phyloP scores from a whole-genome alignment of 768 basidiomycete species.

The Vararia minispora region DNA sequence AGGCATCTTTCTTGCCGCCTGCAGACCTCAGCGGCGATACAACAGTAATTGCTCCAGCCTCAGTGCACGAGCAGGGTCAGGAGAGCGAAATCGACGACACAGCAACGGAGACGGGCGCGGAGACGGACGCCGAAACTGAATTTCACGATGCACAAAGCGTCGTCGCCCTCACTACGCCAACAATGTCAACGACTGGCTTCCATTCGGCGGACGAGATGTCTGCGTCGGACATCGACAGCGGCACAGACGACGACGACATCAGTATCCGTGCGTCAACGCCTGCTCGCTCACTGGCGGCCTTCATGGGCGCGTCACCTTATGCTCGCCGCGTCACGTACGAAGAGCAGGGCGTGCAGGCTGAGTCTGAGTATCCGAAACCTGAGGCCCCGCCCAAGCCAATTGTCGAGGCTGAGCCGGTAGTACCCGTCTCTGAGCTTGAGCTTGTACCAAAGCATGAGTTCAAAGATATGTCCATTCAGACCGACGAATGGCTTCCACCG shows the following conservation, averaged over 20 bases:
- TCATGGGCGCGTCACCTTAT: constrained; percentile 2
- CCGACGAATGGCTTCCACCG: constrained; percentile 54
- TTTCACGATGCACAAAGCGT: constrained; percentile 72
- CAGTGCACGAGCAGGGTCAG: constrained; percentile 18
- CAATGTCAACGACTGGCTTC: constrained; percentile 32
- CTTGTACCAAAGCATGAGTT: constrained; percentile 47
- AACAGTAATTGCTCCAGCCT: constrained; percentile 16
- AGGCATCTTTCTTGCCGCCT: constrained; percentile 10
- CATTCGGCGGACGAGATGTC: constrained; percentile 5
- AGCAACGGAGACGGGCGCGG: constrained; percentile 52
- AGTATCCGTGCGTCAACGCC: constrained; percentile 63
- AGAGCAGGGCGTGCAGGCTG: constrained; percentile 29
- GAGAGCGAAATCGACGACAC: constrained; percentile 32
- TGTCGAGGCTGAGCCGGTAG: constrained; percentile 18
- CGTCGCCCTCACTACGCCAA: constrained; percentile 48
- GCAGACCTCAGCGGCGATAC: constrained; percentile 23
- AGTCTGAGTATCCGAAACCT: constrained; percentile 15
- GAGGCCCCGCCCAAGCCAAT: constrained; percentile 14
- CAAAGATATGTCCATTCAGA: constrained; percentile 71
- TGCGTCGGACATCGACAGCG: constrained; percentile 43
- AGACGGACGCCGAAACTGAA: constrained; percentile 58
- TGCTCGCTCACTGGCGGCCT: constrained; percentile 6
- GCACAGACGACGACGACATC: constrained; percentile 44
- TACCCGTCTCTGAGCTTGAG: constrained; percentile 15
- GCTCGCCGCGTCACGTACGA: constrained; percentile 36